Conservation (phyloP, 2,329 filamentous ascomycete species). For the Diaporthe longicolla region DNA sequence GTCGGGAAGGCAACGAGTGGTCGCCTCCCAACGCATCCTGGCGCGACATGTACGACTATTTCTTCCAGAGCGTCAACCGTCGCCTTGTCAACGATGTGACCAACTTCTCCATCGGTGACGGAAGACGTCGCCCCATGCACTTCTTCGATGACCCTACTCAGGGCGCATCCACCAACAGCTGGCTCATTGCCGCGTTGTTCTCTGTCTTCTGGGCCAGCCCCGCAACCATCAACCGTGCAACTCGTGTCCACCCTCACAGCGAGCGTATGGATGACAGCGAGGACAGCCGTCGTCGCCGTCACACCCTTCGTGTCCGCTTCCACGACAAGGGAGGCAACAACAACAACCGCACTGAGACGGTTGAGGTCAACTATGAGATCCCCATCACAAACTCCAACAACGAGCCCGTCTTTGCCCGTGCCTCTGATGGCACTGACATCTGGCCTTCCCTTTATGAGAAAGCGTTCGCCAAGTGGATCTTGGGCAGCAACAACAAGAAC, state of each 20-base stretch:
- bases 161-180: constrained; percentile 58
- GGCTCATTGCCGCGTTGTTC: constrained; percentile 61
- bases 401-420: constrained; percentile 58
- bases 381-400: constrained; percentile 61
- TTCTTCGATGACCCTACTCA: constrained; percentile 60
- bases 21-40: constrained; percentile 57
- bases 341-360: constrained; percentile 43
- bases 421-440: constrained; percentile 57
- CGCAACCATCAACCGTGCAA: constrained; percentile 56
- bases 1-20: constrained; percentile 48
- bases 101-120: constrained; percentile 44
- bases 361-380: constrained; percentile 60
- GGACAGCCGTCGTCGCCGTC: constrained; percentile 44
- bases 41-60: constrained; percentile 56
- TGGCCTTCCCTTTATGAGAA: constrained; percentile 64
- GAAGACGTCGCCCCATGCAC: constrained; percentile 37
- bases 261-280: constrained; percentile 44
- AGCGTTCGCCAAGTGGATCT: constrained; percentile 62
- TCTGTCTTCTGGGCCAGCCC: constrained; percentile 62
- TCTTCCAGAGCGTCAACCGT: constrained; percentile 52
- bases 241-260: constrained; percentile 42
- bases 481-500: constrained; percentile 42
- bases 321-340: constrained; percentile 61
- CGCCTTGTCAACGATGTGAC: constrained; percentile 51
- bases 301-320: constrained; percentile 52